These are phyloP conservation scores for Lagerstroemia speciosa DNA, from an alignment of 345 rosid genomes.

Conservation along the genomic window DNA sequence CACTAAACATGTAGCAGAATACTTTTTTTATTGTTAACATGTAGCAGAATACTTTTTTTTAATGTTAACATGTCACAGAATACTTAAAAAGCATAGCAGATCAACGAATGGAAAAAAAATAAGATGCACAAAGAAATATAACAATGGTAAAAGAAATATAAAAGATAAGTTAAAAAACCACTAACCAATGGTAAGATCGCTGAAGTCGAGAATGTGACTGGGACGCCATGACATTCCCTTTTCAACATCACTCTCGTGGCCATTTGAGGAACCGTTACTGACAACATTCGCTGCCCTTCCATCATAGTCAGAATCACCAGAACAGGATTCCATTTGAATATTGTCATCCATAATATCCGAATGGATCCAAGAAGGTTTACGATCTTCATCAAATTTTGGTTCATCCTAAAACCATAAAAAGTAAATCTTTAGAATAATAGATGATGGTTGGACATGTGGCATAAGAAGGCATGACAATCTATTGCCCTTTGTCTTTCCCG, in stretches of 20 bases:
- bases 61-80: neutral
- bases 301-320: constrained; percentile 9
- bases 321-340: constrained; percentile 57
- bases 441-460: neutral
- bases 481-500: neutral
- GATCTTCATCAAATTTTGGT: constrained; percentile 11
- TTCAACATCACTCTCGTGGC: constrained; percentile 20
- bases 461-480: neutral
- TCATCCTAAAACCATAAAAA: constrained; percentile 37
- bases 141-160: neutral
- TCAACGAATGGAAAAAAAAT: neutral
- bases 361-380: constrained; percentile 80
- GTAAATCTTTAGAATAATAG: neutral
- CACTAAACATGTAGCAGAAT: neutral
- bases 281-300: constrained; percentile 12
- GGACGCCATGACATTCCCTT: constrained; percentile 51
- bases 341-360: constrained; percentile 93
- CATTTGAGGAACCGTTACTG: neutral
- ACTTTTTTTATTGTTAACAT: too few species aligned
- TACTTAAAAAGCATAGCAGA: neutral
- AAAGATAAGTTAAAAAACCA: constrained; percentile 1
- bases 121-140: neutral
- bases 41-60: neutral
- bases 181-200: constrained; percentile 67
- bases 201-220: constrained; percentile 73